Percentiles rank a stretch among this genome's conserved stretches.
Evolutionary conservation across 495 filamentous ascomycete genomes (phyloP).

Genomic region (Platismatia glauca): DNA sequence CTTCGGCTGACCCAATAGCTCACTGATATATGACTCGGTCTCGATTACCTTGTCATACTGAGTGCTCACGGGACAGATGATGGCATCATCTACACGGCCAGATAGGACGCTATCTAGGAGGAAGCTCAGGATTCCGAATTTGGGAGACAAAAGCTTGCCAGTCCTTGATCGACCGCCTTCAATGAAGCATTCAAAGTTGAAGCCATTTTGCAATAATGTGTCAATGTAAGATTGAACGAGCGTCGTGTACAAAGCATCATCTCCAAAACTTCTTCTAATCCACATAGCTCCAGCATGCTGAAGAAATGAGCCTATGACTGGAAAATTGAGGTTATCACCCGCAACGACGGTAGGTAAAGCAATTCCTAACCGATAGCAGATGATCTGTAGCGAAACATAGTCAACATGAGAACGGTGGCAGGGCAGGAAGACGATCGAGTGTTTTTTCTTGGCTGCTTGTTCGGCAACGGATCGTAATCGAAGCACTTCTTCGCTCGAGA

Average conservation of each 20-base stretch:
- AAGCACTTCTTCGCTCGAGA: slow-evolving; percentile 86
- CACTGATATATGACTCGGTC: slow-evolving; percentile 91
- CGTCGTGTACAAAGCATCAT: slow-evolving; percentile 81
- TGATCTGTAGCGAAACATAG: slow-evolving; percentile 85
- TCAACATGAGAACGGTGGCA: slow-evolving; percentile 93
- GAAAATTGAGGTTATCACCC: slow-evolving; percentile 93
- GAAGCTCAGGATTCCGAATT: slow-evolving; percentile 93
- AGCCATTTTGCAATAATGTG: slow-evolving; percentile 78
- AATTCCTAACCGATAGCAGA: slow-evolving; percentile 88
- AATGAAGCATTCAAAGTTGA: slow-evolving; percentile 94
- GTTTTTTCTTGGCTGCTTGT: slow-evolving; percentile 73
- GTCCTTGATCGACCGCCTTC: slow-evolving; percentile 89
- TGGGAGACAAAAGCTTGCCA: slow-evolving; percentile 85
- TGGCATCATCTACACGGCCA: slow-evolving; percentile 80
- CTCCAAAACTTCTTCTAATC: slow-evolving; percentile 86
- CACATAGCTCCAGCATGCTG: slow-evolving; percentile 97
- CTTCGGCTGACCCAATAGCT: slow-evolving; percentile 88
- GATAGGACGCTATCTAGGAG: slow-evolving; percentile 82
- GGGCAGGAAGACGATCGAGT: slow-evolving; percentile 91
- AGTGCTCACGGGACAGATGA: slow-evolving; percentile 88
- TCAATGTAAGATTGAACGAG: slow-evolving; percentile 95
- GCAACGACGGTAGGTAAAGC: slow-evolving; percentile 88
- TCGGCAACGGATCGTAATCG: slow-evolving; percentile 72
- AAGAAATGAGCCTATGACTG: slow-evolving; percentile 77
- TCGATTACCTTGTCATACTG: slow-evolving; percentile 99